Percentiles rank a stretch among this genome's conserved stretches.
Conservation (phyloP, 2,329 filamentous ascomycete genomes). For the Zelopaecilomyces penicillatus region DNA sequence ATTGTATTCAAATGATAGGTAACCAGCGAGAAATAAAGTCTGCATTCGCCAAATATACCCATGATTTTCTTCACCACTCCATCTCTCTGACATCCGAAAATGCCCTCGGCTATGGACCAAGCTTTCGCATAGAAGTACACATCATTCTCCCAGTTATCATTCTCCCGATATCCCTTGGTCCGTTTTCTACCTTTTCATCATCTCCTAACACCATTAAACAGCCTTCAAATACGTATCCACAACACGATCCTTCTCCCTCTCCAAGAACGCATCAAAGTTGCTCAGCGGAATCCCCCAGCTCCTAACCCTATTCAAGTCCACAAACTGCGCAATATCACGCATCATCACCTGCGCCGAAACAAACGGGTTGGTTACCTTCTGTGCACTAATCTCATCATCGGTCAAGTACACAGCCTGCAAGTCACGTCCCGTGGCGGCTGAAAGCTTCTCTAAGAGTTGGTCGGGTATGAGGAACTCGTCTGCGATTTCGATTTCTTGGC, state of each 20-base stretch:
- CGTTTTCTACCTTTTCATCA: too few relatives aligned
- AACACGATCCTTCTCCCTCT: slow-evolving; percentile 27
- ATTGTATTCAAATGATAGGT: too few relatives aligned
- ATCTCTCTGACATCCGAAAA: too few relatives aligned
- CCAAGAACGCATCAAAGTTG: slow-evolving; percentile 35
- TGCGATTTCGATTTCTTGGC: slow-evolving; percentile 31
- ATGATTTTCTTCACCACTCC: too few relatives aligned
- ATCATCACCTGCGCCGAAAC: slow-evolving; percentile 28
- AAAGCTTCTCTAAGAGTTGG: slow-evolving; percentile 28
- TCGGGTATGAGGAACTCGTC: slow-evolving; percentile 30
- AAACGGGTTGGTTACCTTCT: slow-evolving; percentile 28
- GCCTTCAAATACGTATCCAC: slow-evolving; percentile 18
- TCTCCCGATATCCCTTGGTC: too few relatives aligned
- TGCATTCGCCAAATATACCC: too few relatives aligned
- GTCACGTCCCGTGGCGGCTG: slow-evolving; percentile 23
- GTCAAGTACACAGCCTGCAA: slow-evolving; percentile 30
- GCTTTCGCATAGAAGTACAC: too few relatives aligned
- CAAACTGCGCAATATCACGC: slow-evolving; percentile 25
- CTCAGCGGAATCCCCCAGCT: slow-evolving; percentile 32
- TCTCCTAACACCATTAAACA: too few relatives aligned
- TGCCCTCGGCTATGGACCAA: too few relatives aligned
- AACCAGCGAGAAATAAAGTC: too few relatives aligned
- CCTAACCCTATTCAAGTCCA: slow-evolving; percentile 26
- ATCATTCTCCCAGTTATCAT: too few relatives aligned
- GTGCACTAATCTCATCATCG: slow-evolving; percentile 30